Percentiles rank a stretch among this genome's conserved stretches.
Conservation (phyloP, 2,329 filamentous ascomycete genomes). For the Ophiostoma piceae region DNA sequence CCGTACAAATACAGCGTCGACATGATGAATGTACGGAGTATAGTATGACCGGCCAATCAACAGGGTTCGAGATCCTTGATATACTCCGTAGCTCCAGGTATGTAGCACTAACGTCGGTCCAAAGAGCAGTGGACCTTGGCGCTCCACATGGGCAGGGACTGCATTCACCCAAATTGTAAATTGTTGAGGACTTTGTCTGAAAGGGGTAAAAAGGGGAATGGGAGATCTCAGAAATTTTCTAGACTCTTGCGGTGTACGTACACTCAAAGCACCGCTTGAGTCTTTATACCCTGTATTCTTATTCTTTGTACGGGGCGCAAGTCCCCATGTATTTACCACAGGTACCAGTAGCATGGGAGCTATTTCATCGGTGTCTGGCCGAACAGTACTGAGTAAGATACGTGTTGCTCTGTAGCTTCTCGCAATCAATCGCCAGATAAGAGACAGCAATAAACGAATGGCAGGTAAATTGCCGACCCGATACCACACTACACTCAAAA, state of each 20-base stretch:
- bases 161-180: constrained; percentile 11
- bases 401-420: neutral
- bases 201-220: constrained; percentile 14
- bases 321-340: neutral
- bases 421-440: constrained; percentile 1
- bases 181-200: constrained; percentile 17
- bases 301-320: neutral
- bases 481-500: constrained; percentile 6
- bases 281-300: neutral
- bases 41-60: constrained; percentile 13
- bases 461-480: constrained; percentile 11
- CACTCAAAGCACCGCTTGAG: no score
- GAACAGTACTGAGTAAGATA: neutral
- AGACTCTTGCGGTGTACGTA: constrained; percentile 11
- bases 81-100: constrained; percentile 7
- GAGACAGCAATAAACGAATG: constrained; percentile 2
- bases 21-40: constrained; percentile 13
- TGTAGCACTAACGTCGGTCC: neutral
- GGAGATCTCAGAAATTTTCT: constrained; percentile 3
- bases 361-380: neutral
- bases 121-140: constrained; percentile 9
- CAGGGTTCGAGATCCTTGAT: constrained; percentile 12
- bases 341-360: neutral
- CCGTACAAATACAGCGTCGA: constrained; percentile 3
- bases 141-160: constrained; percentile 15